phyloP scores from a whole-genome alignment of 108 stramenopile species.

The Aurantiochytrium sp. region DNA sequence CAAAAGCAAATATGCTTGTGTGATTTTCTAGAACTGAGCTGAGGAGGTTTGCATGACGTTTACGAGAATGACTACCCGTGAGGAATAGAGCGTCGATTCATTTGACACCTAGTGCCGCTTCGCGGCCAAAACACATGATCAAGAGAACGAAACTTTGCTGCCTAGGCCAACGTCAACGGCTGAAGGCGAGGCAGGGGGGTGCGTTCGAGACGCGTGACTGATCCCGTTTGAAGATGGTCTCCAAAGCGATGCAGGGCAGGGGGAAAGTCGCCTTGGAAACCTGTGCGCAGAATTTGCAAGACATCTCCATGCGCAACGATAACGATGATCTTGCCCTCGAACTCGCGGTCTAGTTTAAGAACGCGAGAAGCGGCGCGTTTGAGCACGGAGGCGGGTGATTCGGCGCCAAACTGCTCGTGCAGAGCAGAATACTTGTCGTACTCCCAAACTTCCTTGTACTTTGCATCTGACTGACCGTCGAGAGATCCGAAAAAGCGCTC shows the following conservation, averaged over 20 bases:
- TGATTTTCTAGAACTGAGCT: too few relatives aligned
- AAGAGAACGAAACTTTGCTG: too few relatives aligned
- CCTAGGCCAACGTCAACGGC: background rate
- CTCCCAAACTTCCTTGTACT: slow-evolving; percentile 72
- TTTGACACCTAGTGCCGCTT: too few relatives aligned
- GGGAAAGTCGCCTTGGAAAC: slow-evolving; percentile 38
- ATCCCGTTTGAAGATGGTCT: background rate
- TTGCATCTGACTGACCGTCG: slow-evolving; percentile 51
- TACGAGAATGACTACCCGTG: too few relatives aligned
- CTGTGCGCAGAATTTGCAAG: slow-evolving; percentile 75
- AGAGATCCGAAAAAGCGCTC: slow-evolving; percentile 72
- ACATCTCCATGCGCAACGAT: slow-evolving; percentile 81
- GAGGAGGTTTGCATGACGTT: too few relatives aligned
- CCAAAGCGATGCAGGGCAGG: background rate
- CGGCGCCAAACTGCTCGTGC: slow-evolving; percentile 56
- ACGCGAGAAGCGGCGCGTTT: slow-evolving; percentile 59
- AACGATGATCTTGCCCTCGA: slow-evolving; percentile 17
- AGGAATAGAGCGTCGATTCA: too few relatives aligned
- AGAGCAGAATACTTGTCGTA: slow-evolving; percentile 54
- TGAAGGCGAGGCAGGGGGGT: background rate
- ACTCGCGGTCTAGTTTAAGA: background rate
- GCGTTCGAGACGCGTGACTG: background rate
- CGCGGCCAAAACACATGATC: too few relatives aligned
- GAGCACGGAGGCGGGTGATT: slow-evolving; percentile 64
- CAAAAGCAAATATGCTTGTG: too few relatives aligned